phyloP scores from a whole-genome alignment of 208 protist species.

The Leishmania amazonensis region DNA sequence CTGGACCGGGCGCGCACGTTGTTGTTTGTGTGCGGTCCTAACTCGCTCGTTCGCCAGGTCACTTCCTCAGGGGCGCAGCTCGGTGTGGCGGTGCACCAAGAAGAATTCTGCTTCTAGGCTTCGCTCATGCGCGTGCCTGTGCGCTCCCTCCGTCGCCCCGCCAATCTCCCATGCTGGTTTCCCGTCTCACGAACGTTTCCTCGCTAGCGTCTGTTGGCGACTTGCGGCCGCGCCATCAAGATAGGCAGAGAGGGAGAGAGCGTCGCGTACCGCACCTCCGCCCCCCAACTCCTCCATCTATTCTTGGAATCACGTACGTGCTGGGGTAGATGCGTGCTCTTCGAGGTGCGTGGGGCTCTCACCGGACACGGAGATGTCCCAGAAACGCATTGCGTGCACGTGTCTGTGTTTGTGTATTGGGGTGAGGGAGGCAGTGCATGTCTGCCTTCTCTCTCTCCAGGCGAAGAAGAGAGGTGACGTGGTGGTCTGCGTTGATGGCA shows the following conservation, averaged over 20 bases:
- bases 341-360: background rate
- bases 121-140: background rate
- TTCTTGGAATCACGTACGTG: background rate
- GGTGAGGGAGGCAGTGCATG: background rate
- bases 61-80: background rate
- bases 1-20: slow-evolving; percentile 6
- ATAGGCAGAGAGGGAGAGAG: background rate
- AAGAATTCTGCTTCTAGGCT: slow-evolving; percentile 8
- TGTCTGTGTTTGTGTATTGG: background rate
- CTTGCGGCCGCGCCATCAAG: background rate
- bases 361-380: background rate
- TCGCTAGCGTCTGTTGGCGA: background rate
- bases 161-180: background rate
- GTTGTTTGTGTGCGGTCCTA: slow-evolving; percentile 10
- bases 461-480: background rate
- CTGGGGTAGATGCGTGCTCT: background rate
- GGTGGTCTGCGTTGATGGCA: background rate
- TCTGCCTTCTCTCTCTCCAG: background rate
- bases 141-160: background rate
- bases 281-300: background rate
- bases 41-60: slow-evolving; percentile 4
- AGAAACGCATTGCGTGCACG: background rate
- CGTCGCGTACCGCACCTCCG: background rate
- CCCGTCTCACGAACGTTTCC: background rate
- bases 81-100: slow-evolving; percentile 3